Evolutionary conservation across 2,329 filamentous ascomycete species (phyloP).

Genomic region (Fusarium kyushuense): DNA sequence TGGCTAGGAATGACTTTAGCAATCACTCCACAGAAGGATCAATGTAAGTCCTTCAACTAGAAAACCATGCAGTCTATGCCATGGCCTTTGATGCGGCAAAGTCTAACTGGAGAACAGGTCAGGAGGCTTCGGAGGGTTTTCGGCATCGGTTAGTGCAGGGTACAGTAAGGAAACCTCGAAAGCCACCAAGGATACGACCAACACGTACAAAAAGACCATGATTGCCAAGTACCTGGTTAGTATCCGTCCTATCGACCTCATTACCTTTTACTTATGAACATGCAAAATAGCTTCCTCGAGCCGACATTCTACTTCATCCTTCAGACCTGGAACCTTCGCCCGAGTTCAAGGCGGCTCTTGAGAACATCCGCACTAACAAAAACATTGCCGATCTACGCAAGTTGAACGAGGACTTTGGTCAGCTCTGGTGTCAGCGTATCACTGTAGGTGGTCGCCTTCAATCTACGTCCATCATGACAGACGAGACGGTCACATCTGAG

Average conservation of each 20-base stretch:
- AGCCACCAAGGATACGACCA: not conserved
- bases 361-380: not conserved
- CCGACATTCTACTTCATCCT: not conserved
- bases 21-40: not conserved
- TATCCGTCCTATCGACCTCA: rapidly evolving
- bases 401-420: not conserved
- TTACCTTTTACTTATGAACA: not conserved
- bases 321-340: not conserved
- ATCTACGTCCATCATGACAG: not conserved
- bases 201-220: slow-evolving; percentile 2
- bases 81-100: not conserved
- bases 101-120: not conserved
- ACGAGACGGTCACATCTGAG: not conserved
- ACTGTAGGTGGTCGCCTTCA: not conserved
- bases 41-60: not conserved
- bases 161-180: not conserved
- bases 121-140: not conserved
- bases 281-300: not conserved
- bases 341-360: not conserved
- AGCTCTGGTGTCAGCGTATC: not conserved
- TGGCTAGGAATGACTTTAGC: slow-evolving; percentile 6
- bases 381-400: not conserved
- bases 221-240: slow-evolving; percentile 5
- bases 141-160: not conserved
- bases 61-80: no score